These are phyloP conservation scores for Ogataea ganodermae DNA, from an alignment of 805 yeast species.

Conservation along the genomic window DNA sequence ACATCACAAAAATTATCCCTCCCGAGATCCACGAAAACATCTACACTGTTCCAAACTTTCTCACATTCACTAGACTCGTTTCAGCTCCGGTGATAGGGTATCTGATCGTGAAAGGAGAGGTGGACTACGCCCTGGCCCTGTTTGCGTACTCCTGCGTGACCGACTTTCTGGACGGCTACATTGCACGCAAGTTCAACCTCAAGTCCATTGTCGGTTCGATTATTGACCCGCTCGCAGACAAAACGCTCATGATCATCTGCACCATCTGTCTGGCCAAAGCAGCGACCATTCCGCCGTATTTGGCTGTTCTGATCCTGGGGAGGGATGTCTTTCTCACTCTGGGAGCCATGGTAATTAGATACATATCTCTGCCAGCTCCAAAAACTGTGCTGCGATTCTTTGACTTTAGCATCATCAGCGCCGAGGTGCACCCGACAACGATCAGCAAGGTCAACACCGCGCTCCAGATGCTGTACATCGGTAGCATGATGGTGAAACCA, in stretches of 20 bases:
- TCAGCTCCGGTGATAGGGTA: slow-evolving; percentile 87
- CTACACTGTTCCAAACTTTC: slow-evolving; percentile 82
- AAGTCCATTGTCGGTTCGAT: slow-evolving; percentile 85
- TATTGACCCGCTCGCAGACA: slow-evolving; percentile 95
- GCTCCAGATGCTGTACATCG: slow-evolving; percentile 89
- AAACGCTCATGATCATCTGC: slow-evolving; percentile 81
- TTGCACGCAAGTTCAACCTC: slow-evolving; percentile 80
- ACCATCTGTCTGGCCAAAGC: slow-evolving; percentile 74
- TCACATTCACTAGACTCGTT: slow-evolving; percentile 78
- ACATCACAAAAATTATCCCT: slow-evolving; percentile 35
- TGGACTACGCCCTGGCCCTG: slow-evolving; percentile 64
- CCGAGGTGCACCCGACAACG: slow-evolving; percentile 82
- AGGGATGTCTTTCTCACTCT: slow-evolving; percentile 75
- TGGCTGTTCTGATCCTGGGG: slow-evolving; percentile 75
- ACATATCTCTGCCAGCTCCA: slow-evolving; percentile 72
- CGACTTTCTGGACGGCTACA: slow-evolving; percentile 87
- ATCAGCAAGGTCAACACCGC: slow-evolving; percentile 89
- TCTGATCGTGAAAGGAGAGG: slow-evolving; percentile 63
- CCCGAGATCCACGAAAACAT: slow-evolving; percentile 54
- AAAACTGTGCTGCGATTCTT: slow-evolving; percentile 70
- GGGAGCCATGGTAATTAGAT: slow-evolving; percentile 73
- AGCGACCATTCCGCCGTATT: slow-evolving; percentile 67
- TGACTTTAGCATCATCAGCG: slow-evolving; percentile 79
- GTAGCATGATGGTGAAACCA: slow-evolving; percentile 57
- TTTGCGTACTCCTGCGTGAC: slow-evolving; percentile 88